Evolutionary conservation across 2,329 filamentous ascomycete genomes (phyloP).

Genomic region (Boeremia lycopersici): DNA sequence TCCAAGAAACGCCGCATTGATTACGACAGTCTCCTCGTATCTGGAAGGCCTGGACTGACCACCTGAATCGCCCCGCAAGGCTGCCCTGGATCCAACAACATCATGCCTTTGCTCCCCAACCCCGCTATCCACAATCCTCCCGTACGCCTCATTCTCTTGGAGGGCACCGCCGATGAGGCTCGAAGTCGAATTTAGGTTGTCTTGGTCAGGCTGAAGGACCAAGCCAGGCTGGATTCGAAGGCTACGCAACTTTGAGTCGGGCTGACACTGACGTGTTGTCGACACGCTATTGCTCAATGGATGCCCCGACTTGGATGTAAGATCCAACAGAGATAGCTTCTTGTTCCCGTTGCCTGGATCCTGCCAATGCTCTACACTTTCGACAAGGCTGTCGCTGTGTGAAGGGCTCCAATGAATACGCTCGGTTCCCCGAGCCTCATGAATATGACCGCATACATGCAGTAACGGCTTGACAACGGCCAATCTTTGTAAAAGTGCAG

Average conservation of each 20-base stretch:
- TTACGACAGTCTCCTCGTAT: slow-evolving; percentile 70
- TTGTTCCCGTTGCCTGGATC: slow-evolving; percentile 64
- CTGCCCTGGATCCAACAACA: slow-evolving; percentile 32
- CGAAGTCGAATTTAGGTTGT: slow-evolving; percentile 29
- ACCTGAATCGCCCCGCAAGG: slow-evolving; percentile 11
- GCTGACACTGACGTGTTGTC: slow-evolving; percentile 35
- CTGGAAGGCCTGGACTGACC: slow-evolving; percentile 8
- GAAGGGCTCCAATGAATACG: slow-evolving; percentile 65
- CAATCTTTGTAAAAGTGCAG: slow-evolving; percentile 62
- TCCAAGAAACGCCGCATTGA: slow-evolving; percentile 79
- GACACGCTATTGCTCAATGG: slow-evolving; percentile 26
- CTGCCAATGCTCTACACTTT: slow-evolving; percentile 57
- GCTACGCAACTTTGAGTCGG: slow-evolving; percentile 18
- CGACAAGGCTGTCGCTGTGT: slow-evolving; percentile 16
- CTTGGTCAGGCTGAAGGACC: slow-evolving; percentile 28
- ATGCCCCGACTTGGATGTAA: slow-evolving; percentile 54
- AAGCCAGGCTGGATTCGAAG: slow-evolving; percentile 29
- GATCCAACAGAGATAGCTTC: slow-evolving; percentile 68
- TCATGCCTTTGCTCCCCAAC: slow-evolving; percentile 28
- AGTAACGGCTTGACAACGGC: slow-evolving; percentile 67
- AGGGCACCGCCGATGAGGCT: slow-evolving; percentile 26
- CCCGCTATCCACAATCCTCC: slow-evolving; percentile 25
- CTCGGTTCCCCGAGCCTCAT: slow-evolving; percentile 69
- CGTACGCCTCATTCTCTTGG: slow-evolving; percentile 29
- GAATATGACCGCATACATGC: slow-evolving; percentile 74